Evolutionary conservation across 1,284 basidiomycete genomes (phyloP).

Genomic region (Ganoderma lingzhi): DNA sequence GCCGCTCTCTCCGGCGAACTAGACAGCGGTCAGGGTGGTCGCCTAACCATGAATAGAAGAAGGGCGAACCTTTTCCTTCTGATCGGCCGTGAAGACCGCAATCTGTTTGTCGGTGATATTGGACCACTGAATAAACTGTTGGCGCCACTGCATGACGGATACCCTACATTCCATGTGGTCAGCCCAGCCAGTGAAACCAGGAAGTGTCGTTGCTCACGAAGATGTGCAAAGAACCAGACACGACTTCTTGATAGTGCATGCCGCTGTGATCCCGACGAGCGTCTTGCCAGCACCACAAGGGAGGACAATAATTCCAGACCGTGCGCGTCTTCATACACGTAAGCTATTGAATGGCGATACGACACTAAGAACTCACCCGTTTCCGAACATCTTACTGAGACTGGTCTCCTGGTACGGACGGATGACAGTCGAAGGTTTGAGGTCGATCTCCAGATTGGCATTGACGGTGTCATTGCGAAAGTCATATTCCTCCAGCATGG

Average conservation of each 20-base stretch:
- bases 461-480: slow-evolving; percentile 96
- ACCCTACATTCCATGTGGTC: slow-evolving; percentile 64
- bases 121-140: slow-evolving; percentile 97
- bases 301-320: slow-evolving; percentile 98
- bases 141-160: slow-evolving; percentile 98
- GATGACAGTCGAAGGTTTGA: slow-evolving; percentile 96
- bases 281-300: slow-evolving; percentile 99
- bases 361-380: slow-evolving; percentile 69
- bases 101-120: slow-evolving; percentile 96
- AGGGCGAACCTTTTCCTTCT: slow-evolving; percentile 87
- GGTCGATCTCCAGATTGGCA: slow-evolving; percentile 94
- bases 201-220: slow-evolving; percentile 65
- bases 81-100: slow-evolving; percentile 94
- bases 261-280: slow-evolving; percentile 97
- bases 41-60: slow-evolving; percentile 18
- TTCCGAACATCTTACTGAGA: slow-evolving; percentile 98
- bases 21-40: slow-evolving; percentile 11
- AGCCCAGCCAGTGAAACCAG: background rate
- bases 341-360: background rate
- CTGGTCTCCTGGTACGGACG: slow-evolving; percentile 98
- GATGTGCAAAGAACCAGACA: slow-evolving; percentile 98
- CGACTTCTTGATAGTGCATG: slow-evolving; percentile 99
- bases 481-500: slow-evolving; percentile 98
- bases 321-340: slow-evolving; percentile 74
- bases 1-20: slow-evolving; percentile 94